Base-by-base conservation (phyloP, 2,329 filamentous ascomycete species). In the Ceratocystis variospora region DNA sequence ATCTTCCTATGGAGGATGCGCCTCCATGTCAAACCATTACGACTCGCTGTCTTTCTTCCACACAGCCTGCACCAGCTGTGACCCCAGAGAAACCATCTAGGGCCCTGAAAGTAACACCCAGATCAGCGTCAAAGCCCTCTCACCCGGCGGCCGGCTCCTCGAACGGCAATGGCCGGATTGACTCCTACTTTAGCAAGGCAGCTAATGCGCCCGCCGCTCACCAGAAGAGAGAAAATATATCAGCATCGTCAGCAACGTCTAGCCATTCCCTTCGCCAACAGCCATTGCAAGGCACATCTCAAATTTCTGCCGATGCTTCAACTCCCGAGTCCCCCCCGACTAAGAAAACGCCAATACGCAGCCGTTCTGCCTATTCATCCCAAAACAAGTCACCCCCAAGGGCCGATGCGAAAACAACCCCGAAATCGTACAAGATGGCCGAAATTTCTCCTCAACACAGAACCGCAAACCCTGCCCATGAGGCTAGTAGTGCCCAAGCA, bases 1-100 rank as follows among this genome's bases (percentile, higher is more conserved):
- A 68, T 33, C 48, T 68, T 33, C 67, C 67, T 33, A 68, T 68
- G 67, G 50, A 63, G 19, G 67, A 68, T 66, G 67, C 67, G 22
- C 67, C 67, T n/a, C 61, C 67, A 5, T 25, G 61, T 17, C 22
- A 44, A n/a, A 64, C 50, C n/a, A 10, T 45, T 10, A 44, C 53
- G 15, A 55, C 33, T 48, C 22, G 19, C 41, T 19, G 31, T 25
- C 6, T n/a, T 53, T 15, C 31, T 25, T 50, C 5, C 22, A 45
- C 10, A 46, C 50, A 15, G 17, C 17, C 53, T 3, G 6, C 46
- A 15, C 8, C 55, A 50, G 33, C 10, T 15, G 19, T 53, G 28
- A 4, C 48, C 10, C 10, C 25, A 2, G 25, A 62, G 25, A 67
- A 64, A 62, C 50, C n/a, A 10, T 10, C 22, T 3, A 37, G 53